Percentiles rank a stretch among this genome's conserved stretches.
Evolutionary conservation across 768 basidiomycete species (phyloP).

Genomic region (Russula vinacea): DNA sequence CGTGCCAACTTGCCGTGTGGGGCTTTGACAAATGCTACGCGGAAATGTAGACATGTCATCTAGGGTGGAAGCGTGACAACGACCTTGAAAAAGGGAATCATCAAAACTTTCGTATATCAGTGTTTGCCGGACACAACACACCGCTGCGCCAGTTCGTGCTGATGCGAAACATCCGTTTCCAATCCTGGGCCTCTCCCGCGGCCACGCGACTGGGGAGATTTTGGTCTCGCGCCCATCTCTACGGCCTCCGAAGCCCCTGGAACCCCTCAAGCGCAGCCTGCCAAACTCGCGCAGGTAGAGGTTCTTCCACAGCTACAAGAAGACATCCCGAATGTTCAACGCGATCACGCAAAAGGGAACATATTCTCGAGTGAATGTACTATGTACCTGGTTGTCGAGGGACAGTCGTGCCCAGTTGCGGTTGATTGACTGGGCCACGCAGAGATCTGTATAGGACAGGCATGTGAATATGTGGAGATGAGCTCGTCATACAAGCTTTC

Average conservation of each 20-base stretch:
- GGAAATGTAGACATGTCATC: conserved; percentile 11
- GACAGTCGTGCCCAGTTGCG: conserved; percentile 66
- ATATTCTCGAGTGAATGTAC: conserved; percentile 31
- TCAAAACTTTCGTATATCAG: neutral
- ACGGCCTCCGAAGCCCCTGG: conserved; percentile 55
- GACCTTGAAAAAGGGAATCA: conserved; percentile 45
- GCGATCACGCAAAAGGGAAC: conserved; percentile 8
- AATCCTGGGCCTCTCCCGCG: conserved; percentile 49
- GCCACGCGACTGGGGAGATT: conserved; percentile 52
- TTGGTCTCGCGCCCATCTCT: conserved; percentile 57
- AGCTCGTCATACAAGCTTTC: conserved; percentile 73
- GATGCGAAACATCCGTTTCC: conserved; percentile 87
- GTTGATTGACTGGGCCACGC: conserved; percentile 57
- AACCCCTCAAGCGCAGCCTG: conserved; percentile 63
- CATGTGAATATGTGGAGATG: conserved; percentile 69
- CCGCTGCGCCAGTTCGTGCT: conserved; percentile 81
- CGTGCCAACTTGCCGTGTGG: neutral
- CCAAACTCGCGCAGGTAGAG: conserved; percentile 66
- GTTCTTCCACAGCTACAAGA: conserved; percentile 59
- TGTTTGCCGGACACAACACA: conserved; percentile 39
- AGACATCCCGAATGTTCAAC: conserved; percentile 27
- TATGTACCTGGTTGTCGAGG: conserved; percentile 60
- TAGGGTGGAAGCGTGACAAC: conserved; percentile 41
- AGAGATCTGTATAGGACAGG: conserved; percentile 65
- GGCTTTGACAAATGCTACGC: neutral